phyloP scores from a whole-genome alignment of 176 grass and related monocot genomes.

The Musa itinerans region DNA sequence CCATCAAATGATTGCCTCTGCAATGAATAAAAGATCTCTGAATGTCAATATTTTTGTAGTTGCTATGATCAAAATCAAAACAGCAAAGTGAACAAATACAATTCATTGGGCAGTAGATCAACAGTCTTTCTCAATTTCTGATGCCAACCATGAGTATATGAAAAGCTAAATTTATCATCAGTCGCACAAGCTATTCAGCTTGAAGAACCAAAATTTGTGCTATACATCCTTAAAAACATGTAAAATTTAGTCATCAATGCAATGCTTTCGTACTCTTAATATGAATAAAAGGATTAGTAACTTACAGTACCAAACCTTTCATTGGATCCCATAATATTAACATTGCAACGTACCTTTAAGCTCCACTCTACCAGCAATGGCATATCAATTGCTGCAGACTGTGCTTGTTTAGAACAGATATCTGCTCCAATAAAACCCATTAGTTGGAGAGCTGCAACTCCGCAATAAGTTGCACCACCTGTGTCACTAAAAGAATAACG shows the following conservation, averaged over 20 bases:
- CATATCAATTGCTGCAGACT: constrained; percentile 29
- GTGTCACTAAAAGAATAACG: constrained; percentile 52
- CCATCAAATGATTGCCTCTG: constrained; percentile 65
- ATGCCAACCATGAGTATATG: too few species aligned
- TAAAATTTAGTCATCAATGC: not conserved
- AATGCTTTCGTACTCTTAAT: not conserved
- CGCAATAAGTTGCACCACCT: constrained; percentile 95
- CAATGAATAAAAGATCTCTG: constrained; percentile 1
- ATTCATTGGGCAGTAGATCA: not conserved
- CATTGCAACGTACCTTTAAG: constrained; percentile 44
- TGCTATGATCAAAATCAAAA: not conserved
- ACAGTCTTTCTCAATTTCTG: too few species aligned
- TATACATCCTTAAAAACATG: not conserved
- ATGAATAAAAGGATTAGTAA: not conserved
- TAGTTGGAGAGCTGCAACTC: constrained; percentile 67
- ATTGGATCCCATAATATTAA: not conserved
- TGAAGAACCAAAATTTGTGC: too few species aligned
- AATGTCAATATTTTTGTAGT: not conserved
- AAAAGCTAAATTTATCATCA: too few species aligned
- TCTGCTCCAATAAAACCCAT: constrained; percentile 70
- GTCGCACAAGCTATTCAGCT: too few species aligned
- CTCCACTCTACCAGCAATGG: constrained; percentile 71
- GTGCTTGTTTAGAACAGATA: constrained; percentile 35
- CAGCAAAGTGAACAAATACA: not conserved
- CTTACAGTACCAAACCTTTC: not conserved